Evolutionary conservation across 1,284 basidiomycete species (phyloP), one percentile per base, ranked within the genome.

Genomic region (Cystobasidiaceae sp.): DNA sequence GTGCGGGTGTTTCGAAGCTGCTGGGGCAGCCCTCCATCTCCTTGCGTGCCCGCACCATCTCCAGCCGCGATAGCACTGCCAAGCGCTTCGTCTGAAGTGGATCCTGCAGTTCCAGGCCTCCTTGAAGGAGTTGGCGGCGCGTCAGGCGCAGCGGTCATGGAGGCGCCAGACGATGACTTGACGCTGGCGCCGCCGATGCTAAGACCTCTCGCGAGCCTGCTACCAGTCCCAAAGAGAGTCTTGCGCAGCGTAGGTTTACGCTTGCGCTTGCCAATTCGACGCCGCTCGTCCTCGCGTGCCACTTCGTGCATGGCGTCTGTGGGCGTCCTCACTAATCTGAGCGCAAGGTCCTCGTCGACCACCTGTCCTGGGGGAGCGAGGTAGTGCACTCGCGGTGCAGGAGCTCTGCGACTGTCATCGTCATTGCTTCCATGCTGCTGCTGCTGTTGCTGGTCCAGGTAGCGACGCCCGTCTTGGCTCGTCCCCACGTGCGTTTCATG

Each of bases 241-340:
- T 56, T 51, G 64, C 67, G 7, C 33, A 56, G 32, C 25, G 79
- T 77, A 2, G 83, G 76, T 74, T 82, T 84, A 74, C 81, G 79
- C 71, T 80, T 80, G 46, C 80, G 76, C 39, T 85, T 82, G 69
- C 45, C 71, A 67, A 78, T 84, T 82, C 66, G 73, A 61, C 68
- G 73, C 57, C 86, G 82, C 69, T 85, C 82, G 75, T 94, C 91
- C 49, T 86, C 83, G 55, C 84, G 83, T 57, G 89, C 85, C 8
- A 87, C 88, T 78, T 93, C 90, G 70, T 89, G 88, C 70, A 94
- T 86, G 30, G 89, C 90, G 19, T 87, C 90, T 13, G 88, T 86
- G 1, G 92, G 91, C 1, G 92, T 94, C 70, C 87, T 85, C 21
- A 91, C 89, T 0, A 91, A 93, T 60, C 90, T 84, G 59, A 96